These are phyloP conservation scores for Paraconiothyrium brasiliense DNA, from an alignment of 2,329 filamentous ascomycete species.

Conservation along the genomic window DNA sequence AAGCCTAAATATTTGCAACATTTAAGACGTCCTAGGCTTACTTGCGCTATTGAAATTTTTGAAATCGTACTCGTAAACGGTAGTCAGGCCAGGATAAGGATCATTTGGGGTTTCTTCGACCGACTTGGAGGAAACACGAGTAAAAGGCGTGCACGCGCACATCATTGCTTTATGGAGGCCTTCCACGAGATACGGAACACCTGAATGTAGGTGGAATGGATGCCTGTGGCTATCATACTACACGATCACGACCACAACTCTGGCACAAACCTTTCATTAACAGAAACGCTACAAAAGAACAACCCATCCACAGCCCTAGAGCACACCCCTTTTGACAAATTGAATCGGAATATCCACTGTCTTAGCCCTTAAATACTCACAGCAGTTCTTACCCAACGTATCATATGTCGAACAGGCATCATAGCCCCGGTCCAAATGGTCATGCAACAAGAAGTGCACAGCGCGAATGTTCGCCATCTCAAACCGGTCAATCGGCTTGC, in stretches of 20 bases:
- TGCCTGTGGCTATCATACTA: too few relatives aligned
- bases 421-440: conserved; percentile 43
- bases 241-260: too few relatives aligned
- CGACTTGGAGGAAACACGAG: too few relatives aligned
- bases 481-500: conserved; percentile 28
- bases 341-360: conserved; percentile 56
- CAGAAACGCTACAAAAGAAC: conserved; percentile 7
- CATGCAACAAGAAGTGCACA: conserved; percentile 39
- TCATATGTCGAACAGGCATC: conserved; percentile 57
- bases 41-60: too few relatives aligned
- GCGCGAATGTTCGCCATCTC: conserved; percentile 27
- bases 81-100: too few relatives aligned
- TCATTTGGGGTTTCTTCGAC: too few relatives aligned
- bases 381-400: conserved; percentile 58
- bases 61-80: too few relatives aligned
- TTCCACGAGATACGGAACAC: too few relatives aligned
- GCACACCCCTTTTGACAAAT: conserved; percentile 54
- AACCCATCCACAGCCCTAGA: conserved; percentile 17
- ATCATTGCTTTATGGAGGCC: too few relatives aligned
- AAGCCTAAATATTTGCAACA: too few relatives aligned
- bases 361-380: conserved; percentile 57
- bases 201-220: neutral
- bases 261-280: neutral
- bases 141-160: too few relatives aligned
- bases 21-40: too few relatives aligned